Evolutionary conservation across 176 grass and related monocot species (phyloP), one percentile per base, ranked within the genome.

Genomic region (Pontederia paniculata): DNA sequence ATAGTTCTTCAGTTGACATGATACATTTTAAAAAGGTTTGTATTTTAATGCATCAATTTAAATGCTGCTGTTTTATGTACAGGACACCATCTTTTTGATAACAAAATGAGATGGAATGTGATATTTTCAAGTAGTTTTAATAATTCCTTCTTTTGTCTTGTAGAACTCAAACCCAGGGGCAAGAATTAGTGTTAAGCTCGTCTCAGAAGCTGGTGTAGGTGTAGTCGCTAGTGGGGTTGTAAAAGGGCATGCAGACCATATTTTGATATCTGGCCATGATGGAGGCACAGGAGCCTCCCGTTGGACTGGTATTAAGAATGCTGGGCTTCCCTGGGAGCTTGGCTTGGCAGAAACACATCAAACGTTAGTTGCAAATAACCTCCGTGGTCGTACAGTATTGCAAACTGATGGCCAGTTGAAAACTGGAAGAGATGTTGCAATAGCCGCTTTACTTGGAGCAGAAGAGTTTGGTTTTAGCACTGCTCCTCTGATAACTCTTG

Each of bases 391-490:
- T 66, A 88, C 93, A 37, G 80, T 91, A 56, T 52, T 98, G 43
- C 93, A 98, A 77, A 98, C 93, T 55, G 93, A 98, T 66, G 93
- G 93, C 14, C 93, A 98, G 75, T 74, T 98, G 60, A 98, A 98
- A 73, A 98, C 93, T 63, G 93, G 93, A 49, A 86, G 83, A 66
- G 93, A 98, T 77, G 93, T 98, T 74, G 93, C 93, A 67, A 72
- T 98, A 16, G 93, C 93, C 61, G 89, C 84, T 61, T 75, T 98
- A 65, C 77, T 98, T 70, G 93, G 93, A 63, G 93, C 93, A 44
- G 93, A 98, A 76, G 93, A 98, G 77, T 98, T 98, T 58, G 93
- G 93, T 70, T 98, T 98, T 72, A 91, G 87, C 73, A 98, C 93
- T 61, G 93, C 93, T 44, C 93, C 93, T 70, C 59, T 98, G 44